phyloP scores from a whole-genome alignment of 192 early-diverging fungal species.

The Radiomyces spectabilis region DNA sequence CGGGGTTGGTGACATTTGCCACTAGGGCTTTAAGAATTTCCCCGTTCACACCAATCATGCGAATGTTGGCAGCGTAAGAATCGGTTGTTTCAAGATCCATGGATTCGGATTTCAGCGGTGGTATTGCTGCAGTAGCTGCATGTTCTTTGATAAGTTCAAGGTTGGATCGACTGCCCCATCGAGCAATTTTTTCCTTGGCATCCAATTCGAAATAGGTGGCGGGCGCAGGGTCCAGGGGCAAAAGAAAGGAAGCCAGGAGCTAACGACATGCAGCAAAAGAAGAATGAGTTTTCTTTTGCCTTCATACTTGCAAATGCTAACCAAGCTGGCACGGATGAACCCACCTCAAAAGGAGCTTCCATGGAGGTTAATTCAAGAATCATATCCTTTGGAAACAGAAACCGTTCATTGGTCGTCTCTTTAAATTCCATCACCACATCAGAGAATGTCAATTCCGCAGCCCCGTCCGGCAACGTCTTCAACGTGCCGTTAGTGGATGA shows the following conservation, averaged over 20 bases:
- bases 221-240: slow-evolving; percentile 7
- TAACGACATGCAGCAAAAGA: slow-evolving; percentile 1
- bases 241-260: slow-evolving; percentile 19
- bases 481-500: no score
- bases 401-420: slow-evolving; percentile 39
- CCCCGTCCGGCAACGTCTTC: no score
- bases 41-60: background rate
- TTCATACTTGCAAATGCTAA: no score
- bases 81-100: background rate
- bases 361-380: slow-evolving; percentile 32
- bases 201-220: slow-evolving; percentile 10
- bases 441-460: no score
- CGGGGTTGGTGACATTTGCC: background rate
- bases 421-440: slow-evolving; percentile 52
- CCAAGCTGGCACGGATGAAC: no score
- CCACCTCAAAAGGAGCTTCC: slow-evolving; percentile 10
- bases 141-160: background rate
- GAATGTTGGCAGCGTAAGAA: slow-evolving; percentile 17
- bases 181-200: slow-evolving; percentile 11
- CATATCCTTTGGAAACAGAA: slow-evolving; percentile 47
- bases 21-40: slow-evolving; percentile 3
- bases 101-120: background rate
- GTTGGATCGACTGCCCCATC: slow-evolving; percentile 1
- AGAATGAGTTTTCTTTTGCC: no score
- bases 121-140: background rate